Conservation (phyloP, 2,329 filamentous ascomycete species). For the Apiospora saccharicola region DNA sequence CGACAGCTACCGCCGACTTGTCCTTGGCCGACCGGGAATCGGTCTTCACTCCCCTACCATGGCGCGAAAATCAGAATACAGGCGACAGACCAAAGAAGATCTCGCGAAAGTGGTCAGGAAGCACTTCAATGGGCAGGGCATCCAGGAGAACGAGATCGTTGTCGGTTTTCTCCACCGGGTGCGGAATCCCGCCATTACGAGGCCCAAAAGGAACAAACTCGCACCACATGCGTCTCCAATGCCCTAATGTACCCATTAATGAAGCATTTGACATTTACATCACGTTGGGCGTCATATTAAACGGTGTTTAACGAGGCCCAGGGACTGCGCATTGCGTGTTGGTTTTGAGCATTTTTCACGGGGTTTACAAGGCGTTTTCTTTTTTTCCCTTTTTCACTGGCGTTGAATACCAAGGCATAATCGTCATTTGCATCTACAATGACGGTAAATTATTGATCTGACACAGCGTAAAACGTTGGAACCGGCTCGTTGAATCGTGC, state of each 20-base stretch:
- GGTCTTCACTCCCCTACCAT: slow-evolving; percentile 79
- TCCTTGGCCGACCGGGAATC: slow-evolving; percentile 70
- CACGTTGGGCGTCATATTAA: neutral
- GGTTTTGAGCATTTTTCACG: neutral
- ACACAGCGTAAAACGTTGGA: neutral
- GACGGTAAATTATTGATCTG: slow-evolving; percentile 2
- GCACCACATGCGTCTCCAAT: slow-evolving; percentile 43
- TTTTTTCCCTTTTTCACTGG: neutral
- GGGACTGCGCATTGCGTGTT: neutral
- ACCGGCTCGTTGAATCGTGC: neutral
- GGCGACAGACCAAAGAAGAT: slow-evolving; percentile 75
- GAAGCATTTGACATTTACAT: slow-evolving; percentile 11
- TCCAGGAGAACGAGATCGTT: slow-evolving; percentile 84
- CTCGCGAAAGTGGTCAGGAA: slow-evolving; percentile 77
- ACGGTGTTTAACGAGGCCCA: slow-evolving; percentile 17
- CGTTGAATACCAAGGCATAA: slow-evolving; percentile 17
- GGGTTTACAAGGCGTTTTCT: slow-evolving; percentile 14
- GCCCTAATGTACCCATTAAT: slow-evolving; percentile 34
- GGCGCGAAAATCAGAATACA: slow-evolving; percentile 68
- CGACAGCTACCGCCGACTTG: slow-evolving; percentile 66
- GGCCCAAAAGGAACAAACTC: slow-evolving; percentile 42
- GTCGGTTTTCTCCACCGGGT: slow-evolving; percentile 81
- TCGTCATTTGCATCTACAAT: neutral
- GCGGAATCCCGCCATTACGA: slow-evolving; percentile 59
- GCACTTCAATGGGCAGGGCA: slow-evolving; percentile 82